These are phyloP conservation scores for Inonotus obliquus DNA, from an alignment of 1,284 basidiomycete genomes.

Conservation along the genomic window DNA sequence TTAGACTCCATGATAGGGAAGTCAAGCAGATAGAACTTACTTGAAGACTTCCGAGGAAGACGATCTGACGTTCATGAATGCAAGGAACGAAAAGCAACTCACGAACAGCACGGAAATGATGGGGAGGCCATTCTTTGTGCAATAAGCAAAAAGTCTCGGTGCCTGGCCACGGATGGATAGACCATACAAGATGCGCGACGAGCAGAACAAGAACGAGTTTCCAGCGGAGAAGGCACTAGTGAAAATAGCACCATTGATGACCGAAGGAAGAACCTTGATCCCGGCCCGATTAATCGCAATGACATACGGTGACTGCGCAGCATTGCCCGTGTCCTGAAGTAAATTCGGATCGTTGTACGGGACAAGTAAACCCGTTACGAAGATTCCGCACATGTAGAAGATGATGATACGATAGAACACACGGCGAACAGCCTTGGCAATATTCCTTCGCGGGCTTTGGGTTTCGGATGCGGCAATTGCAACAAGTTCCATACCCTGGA, in stretches of 20 bases:
- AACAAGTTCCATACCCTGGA: conserved; percentile 81
- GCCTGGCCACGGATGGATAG: conserved; percentile 75
- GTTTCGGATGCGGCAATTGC: conserved; percentile 75
- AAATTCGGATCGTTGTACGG: conserved; percentile 63
- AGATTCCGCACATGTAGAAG: conserved; percentile 73
- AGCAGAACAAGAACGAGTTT: conserved; percentile 76
- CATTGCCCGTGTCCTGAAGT: conserved; percentile 48
- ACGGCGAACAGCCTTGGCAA: conserved; percentile 73
- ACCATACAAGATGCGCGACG: conserved; percentile 81
- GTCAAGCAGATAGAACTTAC: conserved; percentile 21
- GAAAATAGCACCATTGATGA: conserved; percentile 67
- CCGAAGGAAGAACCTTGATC: conserved; percentile 65
- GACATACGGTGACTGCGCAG: conserved; percentile 73
- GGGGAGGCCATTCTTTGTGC: conserved; percentile 74
- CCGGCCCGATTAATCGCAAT: conserved; percentile 78
- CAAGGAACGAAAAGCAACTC: conserved; percentile 41
- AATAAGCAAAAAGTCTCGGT: conserved; percentile 55
- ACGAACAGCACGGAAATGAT: conserved; percentile 36
- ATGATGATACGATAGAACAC: conserved; percentile 78
- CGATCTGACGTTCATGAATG: conserved; percentile 44
- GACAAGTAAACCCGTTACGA: conserved; percentile 78
- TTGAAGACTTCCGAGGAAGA: conserved; percentile 35
- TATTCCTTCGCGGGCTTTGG: conserved; percentile 71
- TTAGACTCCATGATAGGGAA: conserved; percentile 13
- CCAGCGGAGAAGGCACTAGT: conserved; percentile 81